Evolutionary conservation across 2,329 filamentous ascomycete species (phyloP).

Genomic region (Phaeosphaeria sp.): DNA sequence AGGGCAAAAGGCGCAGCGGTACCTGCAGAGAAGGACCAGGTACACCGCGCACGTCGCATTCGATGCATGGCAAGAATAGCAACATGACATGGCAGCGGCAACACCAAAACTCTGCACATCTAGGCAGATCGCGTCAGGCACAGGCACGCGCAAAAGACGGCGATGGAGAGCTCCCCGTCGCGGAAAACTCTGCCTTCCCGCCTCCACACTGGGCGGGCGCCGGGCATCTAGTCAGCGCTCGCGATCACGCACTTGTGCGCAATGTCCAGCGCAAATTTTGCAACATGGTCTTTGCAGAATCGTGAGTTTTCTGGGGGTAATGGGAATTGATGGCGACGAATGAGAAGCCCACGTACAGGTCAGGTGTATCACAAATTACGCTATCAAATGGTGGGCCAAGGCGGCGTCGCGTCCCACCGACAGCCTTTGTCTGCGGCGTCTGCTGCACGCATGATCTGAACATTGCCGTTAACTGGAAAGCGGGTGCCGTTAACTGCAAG

Average conservation of each 20-base stretch:
- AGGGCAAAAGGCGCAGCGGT: conserved; percentile 3
- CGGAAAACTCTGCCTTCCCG: conserved; percentile 10
- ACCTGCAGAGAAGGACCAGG: conserved; percentile 4
- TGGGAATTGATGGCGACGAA: conserved; percentile 11
- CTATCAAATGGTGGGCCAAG: conserved; percentile 32
- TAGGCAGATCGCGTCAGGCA: neutral
- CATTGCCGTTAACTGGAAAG: conserved; percentile 54
- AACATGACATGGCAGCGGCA: neutral
- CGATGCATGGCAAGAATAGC: neutral
- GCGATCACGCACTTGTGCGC: conserved; percentile 5
- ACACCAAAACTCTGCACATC: neutral
- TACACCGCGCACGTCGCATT: neutral
- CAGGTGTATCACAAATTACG: conserved; percentile 40
- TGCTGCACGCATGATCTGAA: conserved; percentile 42
- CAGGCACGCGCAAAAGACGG: neutral
- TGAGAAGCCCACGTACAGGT: conserved; percentile 15
- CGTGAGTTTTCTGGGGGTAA: conserved; percentile 26
- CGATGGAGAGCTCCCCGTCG: neutral
- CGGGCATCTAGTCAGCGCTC: neutral
- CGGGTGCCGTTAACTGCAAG: conserved; percentile 54
- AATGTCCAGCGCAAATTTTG: conserved; percentile 7
- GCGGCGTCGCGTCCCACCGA: conserved; percentile 20
- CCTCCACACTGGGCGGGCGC: conserved; percentile 1
- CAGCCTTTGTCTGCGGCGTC: conserved; percentile 29
- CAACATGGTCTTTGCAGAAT: neutral